A percentile compares a stretch with the other conserved stretches of the same genome.
Evolutionary conservation across 2,329 filamentous ascomycete genomes (phyloP).

Genomic region (Pseudogymnoascus sp.): DNA sequence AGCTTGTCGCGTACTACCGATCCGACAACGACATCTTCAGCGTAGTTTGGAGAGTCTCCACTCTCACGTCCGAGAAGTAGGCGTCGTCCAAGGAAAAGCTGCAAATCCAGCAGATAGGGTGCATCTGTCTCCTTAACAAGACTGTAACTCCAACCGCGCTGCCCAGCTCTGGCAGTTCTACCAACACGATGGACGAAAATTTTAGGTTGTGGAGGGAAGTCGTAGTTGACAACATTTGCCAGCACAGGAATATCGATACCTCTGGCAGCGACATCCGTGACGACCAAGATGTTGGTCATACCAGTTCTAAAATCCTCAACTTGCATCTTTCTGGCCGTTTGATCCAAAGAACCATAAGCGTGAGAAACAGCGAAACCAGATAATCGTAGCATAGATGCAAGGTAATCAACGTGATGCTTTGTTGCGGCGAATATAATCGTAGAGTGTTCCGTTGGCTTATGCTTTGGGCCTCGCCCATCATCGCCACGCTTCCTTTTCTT

Average conservation of each 20-base stretch:
- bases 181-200: slow-evolving; percentile 95
- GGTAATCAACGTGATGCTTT: slow-evolving; percentile 95
- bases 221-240: slow-evolving; percentile 97
- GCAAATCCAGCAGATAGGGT: slow-evolving; percentile 86
- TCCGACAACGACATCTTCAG: slow-evolving; percentile 78
- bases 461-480: slow-evolving; percentile 45
- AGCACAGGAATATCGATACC: slow-evolving; percentile 96
- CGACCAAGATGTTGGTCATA: slow-evolving; percentile 80
- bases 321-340: slow-evolving; percentile 84
- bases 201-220: slow-evolving; percentile 94
- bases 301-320: slow-evolving; percentile 84
- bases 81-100: slow-evolving; percentile 84
- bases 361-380: slow-evolving; percentile 87
- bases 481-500: slow-evolving; percentile 67
- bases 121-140: slow-evolving; percentile 80
- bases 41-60: slow-evolving; percentile 56
- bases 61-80: slow-evolving; percentile 65
- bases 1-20: slow-evolving; percentile 64
- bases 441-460: slow-evolving; percentile 78
- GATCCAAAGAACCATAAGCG: slow-evolving; percentile 89
- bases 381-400: slow-evolving; percentile 68
- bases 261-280: slow-evolving; percentile 91
- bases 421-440: slow-evolving; percentile 94
- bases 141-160: slow-evolving; percentile 91
- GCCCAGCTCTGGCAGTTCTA: slow-evolving; percentile 87